These are phyloP conservation scores for Balamuthia mandrillaris DNA, from an alignment of 208 protist species.

Conservation along the genomic window DNA sequence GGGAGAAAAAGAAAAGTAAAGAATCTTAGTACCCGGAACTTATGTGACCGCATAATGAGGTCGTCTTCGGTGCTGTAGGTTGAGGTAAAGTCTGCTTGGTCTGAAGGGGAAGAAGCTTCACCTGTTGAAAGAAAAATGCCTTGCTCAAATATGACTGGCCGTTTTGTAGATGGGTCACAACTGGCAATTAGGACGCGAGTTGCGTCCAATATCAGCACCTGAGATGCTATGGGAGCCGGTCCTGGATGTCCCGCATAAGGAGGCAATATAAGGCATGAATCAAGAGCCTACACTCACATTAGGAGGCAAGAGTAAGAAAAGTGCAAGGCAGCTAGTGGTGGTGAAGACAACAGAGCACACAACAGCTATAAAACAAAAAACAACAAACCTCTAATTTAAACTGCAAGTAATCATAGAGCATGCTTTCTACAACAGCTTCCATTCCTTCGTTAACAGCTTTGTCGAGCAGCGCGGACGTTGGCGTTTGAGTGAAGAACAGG, in stretches of 20 bases:
- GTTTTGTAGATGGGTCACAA: slow-evolving; percentile 4
- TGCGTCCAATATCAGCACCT: not conserved
- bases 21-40: not conserved
- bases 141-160: not conserved
- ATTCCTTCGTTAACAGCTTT: slow-evolving; percentile 30
- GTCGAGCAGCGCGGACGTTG: not conserved
- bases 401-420: slow-evolving; percentile 34
- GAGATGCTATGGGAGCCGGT: not conserved
- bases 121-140: not conserved
- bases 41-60: not conserved
- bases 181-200: not conserved
- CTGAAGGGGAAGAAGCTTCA: not conserved
- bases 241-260: slow-evolving; percentile 4
- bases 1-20: not conserved
- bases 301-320: too few relatives aligned
- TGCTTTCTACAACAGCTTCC: slow-evolving; percentile 5
- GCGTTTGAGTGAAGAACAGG: slow-evolving; percentile 2
- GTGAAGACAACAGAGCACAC: too few relatives aligned
- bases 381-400: slow-evolving; percentile 18
- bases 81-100: slow-evolving; percentile 7
- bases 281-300: not conserved
- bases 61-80: not conserved
- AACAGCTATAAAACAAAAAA: too few relatives aligned
- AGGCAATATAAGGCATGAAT: not conserved
- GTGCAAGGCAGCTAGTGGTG: too few relatives aligned